A percentile compares a stretch with the other conserved stretches of the same genome.
phyloP scores from a whole-genome alignment of 1,284 basidiomycete species.

The Malassezia restricta region DNA sequence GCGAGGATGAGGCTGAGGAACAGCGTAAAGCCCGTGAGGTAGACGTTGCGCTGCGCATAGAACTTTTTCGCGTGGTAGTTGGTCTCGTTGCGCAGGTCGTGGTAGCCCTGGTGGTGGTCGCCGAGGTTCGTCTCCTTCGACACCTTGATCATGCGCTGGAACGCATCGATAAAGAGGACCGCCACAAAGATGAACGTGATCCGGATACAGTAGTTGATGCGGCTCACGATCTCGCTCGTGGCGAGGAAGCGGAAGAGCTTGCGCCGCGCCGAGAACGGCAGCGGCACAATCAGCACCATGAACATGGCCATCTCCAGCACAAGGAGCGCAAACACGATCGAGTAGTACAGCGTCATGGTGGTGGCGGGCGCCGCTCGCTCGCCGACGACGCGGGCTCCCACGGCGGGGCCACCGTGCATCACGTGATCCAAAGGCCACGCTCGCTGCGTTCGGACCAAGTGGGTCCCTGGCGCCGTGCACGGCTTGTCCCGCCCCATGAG shows the following conservation, averaged over 20 bases:
- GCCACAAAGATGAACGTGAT: conserved; percentile 90
- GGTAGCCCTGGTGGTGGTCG: conserved; percentile 54
- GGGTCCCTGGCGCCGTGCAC: too few relatives aligned
- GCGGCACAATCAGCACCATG: conserved; percentile 51
- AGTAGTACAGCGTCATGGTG: conserved; percentile 43
- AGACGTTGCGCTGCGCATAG: conserved; percentile 63
- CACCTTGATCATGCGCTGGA: conserved; percentile 83
- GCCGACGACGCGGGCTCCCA: neutral
- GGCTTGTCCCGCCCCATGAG: conserved; percentile 16
- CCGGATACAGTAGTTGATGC: conserved; percentile 58
- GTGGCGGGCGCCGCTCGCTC: neutral
- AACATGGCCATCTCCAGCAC: conserved; percentile 44
- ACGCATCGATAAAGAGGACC: conserved; percentile 68
- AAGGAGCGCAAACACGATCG: conserved; percentile 42
- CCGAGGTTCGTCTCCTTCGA: conserved; percentile 62
- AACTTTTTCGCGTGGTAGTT: conserved; percentile 75
- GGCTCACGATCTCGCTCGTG: conserved; percentile 45
- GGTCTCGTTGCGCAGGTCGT: conserved; percentile 66
- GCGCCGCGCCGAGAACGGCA: conserved; percentile 63
- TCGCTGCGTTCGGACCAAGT: too few relatives aligned
- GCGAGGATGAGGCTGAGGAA: conserved; percentile 72
- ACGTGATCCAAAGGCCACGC: neutral
- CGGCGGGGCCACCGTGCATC: neutral
- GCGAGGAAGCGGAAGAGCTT: conserved; percentile 64
- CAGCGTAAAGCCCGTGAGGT: conserved; percentile 65